These are phyloP conservation scores for Thuja plicata DNA, from an alignment of 83 land plant genomes.

Conservation along the genomic window DNA sequence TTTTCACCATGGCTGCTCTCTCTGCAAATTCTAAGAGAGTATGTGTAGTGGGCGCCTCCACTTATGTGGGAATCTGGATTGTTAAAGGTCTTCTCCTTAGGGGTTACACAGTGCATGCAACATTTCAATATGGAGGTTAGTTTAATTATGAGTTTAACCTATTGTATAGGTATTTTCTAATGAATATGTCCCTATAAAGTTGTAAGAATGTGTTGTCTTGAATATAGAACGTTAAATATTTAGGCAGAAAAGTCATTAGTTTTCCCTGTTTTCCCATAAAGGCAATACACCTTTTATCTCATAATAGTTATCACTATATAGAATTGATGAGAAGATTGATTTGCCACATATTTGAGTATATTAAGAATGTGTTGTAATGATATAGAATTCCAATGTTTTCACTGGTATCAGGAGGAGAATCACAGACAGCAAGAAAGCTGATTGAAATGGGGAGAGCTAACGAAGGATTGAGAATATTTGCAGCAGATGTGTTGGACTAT, in stretches of 20 bases:
- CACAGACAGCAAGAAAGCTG: not conserved
- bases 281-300: too few species aligned
- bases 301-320: too few species aligned
- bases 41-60: slow-evolving; percentile 51
- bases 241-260: too few species aligned
- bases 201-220: not conserved
- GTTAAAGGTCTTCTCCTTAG: slow-evolving; percentile 32
- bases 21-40: slow-evolving; percentile 7
- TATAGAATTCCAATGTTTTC: not conserved
- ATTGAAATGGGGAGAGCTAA: slow-evolving; percentile 12
- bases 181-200: not conserved
- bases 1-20: not conserved
- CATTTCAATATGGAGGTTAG: slow-evolving; percentile 30
- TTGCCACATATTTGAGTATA: too few species aligned
- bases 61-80: slow-evolving; percentile 43
- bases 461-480: slow-evolving; percentile 26
- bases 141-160: not conserved
- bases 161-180: not conserved
- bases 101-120: slow-evolving; percentile 49
- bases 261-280: too few species aligned
- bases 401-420: not conserved
- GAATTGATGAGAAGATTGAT: too few species aligned
- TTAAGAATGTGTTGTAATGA: too few species aligned
- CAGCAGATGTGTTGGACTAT: slow-evolving; percentile 66
- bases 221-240: not conserved